Conservation (phyloP, 2,329 filamentous ascomycete species). For the Fusarium marasasianum region DNA sequence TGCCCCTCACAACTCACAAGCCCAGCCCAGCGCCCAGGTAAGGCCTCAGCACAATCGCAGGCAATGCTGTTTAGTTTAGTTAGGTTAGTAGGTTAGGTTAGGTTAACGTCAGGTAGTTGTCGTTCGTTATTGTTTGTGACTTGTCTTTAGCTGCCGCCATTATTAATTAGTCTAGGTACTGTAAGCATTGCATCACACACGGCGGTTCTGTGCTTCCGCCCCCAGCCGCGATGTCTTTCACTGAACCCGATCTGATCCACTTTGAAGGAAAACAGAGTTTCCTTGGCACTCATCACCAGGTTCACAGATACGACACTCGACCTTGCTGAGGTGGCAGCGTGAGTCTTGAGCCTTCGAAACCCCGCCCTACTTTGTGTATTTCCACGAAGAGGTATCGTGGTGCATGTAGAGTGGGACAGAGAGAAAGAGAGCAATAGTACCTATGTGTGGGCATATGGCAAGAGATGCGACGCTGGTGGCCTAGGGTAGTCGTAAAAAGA, state of each 20-base stretch:
- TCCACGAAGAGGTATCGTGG: background rate
- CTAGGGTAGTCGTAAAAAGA: conserved; percentile 15
- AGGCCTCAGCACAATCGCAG: background rate
- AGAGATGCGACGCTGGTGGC: background rate
- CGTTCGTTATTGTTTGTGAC: background rate
- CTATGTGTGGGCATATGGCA: background rate
- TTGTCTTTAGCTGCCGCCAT: conserved; percentile 9
- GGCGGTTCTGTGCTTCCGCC: background rate
- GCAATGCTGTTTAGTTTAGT: conserved; percentile 5
- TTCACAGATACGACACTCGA: background rate
- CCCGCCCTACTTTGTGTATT: conserved; percentile 17
- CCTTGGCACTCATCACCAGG: conserved; percentile 21
- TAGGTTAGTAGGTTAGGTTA: background rate
- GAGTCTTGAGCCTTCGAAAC: background rate
- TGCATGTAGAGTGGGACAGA: background rate
- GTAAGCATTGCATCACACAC: conserved; percentile 26
- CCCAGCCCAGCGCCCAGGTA: background rate
- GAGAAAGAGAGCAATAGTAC: background rate
- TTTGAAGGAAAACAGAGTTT: conserved; percentile 1
- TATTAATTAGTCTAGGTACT: background rate
- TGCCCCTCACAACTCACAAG: background rate
- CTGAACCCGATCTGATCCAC: conserved; percentile 1
- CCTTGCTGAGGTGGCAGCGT: background rate
- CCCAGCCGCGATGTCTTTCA: background rate
- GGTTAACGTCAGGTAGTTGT: background rate